Percentiles rank a stretch among this genome's conserved stretches.
Conservation (phyloP, 176 grass and related monocot genomes). For the Triticum dicoccoides region DNA sequence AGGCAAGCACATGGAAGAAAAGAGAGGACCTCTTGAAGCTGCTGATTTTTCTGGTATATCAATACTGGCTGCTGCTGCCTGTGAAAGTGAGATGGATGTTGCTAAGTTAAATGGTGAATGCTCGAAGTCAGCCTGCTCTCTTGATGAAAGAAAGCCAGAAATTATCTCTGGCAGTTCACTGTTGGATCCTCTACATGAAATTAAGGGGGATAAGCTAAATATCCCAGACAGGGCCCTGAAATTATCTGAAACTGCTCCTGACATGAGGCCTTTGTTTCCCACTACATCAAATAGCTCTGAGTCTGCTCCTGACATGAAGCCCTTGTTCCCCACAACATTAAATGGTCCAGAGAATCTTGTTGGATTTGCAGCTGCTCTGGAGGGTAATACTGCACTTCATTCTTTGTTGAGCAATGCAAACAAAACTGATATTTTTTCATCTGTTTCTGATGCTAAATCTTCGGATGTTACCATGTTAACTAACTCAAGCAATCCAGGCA, state of each 20-base stretch:
- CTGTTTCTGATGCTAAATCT: constrained; percentile 35
- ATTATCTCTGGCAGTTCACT: constrained; percentile 5
- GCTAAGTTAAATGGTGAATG: constrained; percentile 32
- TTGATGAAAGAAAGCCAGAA: constrained; percentile 39
- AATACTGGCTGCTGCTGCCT: constrained; percentile 90
- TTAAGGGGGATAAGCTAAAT: constrained; percentile 24
- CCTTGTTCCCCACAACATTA: background rate
- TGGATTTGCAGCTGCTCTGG: background rate
- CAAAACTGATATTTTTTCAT: constrained; percentile 16
- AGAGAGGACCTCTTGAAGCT: constrained; percentile 19
- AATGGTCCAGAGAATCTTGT: constrained; percentile 8
- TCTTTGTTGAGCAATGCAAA: constrained; percentile 18
- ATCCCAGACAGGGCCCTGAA: constrained; percentile 3
- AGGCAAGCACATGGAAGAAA: constrained; percentile 25
- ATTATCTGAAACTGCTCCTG: constrained; percentile 33
- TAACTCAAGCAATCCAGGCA: constrained; percentile 19
- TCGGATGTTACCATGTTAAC: constrained; percentile 20
- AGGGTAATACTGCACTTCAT: constrained; percentile 1
- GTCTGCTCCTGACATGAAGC: constrained; percentile 35
- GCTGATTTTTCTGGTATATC: constrained; percentile 98
- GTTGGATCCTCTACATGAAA: constrained; percentile 29
- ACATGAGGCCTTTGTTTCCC: background rate
- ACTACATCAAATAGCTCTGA: background rate
- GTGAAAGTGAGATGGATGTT: constrained; percentile 53
- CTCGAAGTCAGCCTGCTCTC: constrained; percentile 29